phyloP scores from a whole-genome alignment of 1,284 basidiomycete species.

The Cutaneotrichosporon spelunceum region DNA sequence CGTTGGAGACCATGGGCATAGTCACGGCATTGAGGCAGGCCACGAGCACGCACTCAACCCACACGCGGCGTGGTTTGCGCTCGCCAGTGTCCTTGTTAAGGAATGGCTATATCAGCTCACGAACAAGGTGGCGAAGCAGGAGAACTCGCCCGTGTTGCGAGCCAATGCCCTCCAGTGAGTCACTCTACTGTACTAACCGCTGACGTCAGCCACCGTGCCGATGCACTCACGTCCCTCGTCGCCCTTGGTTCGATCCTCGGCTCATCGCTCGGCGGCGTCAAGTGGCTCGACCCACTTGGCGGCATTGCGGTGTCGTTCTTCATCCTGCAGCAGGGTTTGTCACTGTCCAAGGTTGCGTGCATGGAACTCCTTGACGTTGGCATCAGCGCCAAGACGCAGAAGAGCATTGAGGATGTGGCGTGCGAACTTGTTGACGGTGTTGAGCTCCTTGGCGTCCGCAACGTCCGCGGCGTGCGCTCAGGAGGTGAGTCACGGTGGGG shows the following conservation, averaged over 20 bases:
- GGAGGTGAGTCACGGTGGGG: conserved; percentile 53
- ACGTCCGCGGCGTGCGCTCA: conserved; percentile 71
- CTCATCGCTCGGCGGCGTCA: conserved; percentile 74
- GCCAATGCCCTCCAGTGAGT: conserved; percentile 72
- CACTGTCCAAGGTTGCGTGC: conserved; percentile 68
- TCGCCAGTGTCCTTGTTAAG: conserved; percentile 73
- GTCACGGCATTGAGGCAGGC: conserved; percentile 32
- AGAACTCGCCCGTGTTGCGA: conserved; percentile 81
- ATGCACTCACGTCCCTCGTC: conserved; percentile 84
- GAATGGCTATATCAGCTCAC: conserved; percentile 91
- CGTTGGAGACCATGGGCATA: conserved; percentile 29
- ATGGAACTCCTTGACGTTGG: conserved; percentile 82
- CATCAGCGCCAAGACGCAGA: conserved; percentile 61
- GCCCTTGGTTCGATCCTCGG: conserved; percentile 86
- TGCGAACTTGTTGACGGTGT: conserved; percentile 57
- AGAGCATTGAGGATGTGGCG: conserved; percentile 58
- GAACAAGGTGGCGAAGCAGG: conserved; percentile 80
- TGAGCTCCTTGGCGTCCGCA: conserved; percentile 59
- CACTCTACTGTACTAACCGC: not conserved
- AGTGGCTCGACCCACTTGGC: conserved; percentile 85
- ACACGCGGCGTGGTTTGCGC: conserved; percentile 95
- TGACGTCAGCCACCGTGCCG: conserved; percentile 76
- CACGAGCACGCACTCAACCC: conserved; percentile 64
- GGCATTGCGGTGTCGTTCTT: conserved; percentile 85
- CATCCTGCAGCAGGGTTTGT: conserved; percentile 80